A percentile compares a stretch with the other conserved stretches of the same genome.
phyloP scores from a whole-genome alignment of 345 rosid species.

The Euphorbia lathyris region DNA sequence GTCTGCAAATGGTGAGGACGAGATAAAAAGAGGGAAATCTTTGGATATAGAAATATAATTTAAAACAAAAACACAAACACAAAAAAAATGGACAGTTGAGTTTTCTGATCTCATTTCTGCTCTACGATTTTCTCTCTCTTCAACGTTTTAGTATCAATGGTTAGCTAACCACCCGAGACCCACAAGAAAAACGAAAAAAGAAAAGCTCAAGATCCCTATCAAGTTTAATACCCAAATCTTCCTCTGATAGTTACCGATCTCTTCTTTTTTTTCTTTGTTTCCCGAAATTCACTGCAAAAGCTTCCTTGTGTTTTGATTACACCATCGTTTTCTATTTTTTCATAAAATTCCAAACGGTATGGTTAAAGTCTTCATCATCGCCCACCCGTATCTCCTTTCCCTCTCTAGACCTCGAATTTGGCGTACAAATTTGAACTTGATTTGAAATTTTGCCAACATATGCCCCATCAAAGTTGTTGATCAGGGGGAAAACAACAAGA shows the following conservation, averaged over 20 bases:
- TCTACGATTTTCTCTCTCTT: background rate
- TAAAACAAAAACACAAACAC: background rate
- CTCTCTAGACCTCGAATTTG: constrained; percentile 1
- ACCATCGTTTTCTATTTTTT: background rate
- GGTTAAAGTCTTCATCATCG: background rate
- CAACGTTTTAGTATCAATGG: background rate
- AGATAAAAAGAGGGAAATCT: too few relatives aligned
- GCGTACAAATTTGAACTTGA: constrained; percentile 3
- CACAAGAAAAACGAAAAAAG: background rate
- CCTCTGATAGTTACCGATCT: too few relatives aligned
- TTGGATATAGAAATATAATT: background rate
- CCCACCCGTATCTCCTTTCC: background rate
- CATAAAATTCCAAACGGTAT: background rate
- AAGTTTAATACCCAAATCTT: background rate
- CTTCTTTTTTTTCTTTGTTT: too few relatives aligned
- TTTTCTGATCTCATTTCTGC: constrained; percentile 1
- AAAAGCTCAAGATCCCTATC: constrained; percentile 7
- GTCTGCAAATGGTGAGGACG: too few relatives aligned
- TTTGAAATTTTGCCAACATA: constrained; percentile 25
- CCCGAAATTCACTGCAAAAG: background rate
- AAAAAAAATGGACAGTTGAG: background rate
- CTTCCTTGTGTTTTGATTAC: background rate
- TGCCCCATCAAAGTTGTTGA: constrained; percentile 33
- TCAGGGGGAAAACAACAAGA: constrained; percentile 11
- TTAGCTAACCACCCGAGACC: background rate